A percentile compares a stretch with the other conserved stretches of the same genome.
These are phyloP conservation scores for Bisporella sp. DNA, from an alignment of 2,329 filamentous ascomycete species.

Conservation along the genomic window DNA sequence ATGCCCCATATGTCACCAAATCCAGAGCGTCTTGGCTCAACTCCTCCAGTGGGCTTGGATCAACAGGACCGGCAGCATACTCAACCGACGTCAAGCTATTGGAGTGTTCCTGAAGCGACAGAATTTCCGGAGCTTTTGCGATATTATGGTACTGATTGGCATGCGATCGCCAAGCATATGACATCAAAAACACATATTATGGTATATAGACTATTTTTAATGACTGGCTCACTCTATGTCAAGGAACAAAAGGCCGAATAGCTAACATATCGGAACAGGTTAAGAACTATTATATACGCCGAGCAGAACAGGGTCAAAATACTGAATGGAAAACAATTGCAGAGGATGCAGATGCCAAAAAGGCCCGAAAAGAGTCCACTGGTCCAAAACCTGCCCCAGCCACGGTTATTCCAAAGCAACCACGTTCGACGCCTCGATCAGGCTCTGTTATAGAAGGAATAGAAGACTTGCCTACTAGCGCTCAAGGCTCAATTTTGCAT, in stretches of 20 bases:
- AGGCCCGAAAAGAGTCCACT: conserved; percentile 47
- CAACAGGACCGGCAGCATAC: conserved; percentile 20
- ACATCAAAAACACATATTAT: conserved; percentile 81
- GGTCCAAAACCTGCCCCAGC: conserved; percentile 54
- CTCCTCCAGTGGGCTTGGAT: conserved; percentile 19
- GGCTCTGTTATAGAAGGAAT: conserved; percentile 39
- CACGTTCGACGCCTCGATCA: conserved; percentile 38
- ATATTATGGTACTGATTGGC: conserved; percentile 75
- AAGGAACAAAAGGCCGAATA: conserved; percentile 23
- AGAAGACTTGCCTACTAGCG: conserved; percentile 31
- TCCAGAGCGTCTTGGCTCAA: conserved; percentile 23
- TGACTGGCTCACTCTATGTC: conserved; percentile 21
- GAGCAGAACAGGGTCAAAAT: conserved; percentile 50
- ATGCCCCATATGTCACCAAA: conserved; percentile 12
- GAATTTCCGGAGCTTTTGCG: conserved; percentile 68
- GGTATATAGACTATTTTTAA: conserved; percentile 43
- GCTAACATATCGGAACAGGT: conserved; percentile 41
- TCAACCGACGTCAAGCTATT: conserved; percentile 70
- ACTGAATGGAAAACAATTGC: conserved; percentile 54
- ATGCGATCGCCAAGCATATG: conserved; percentile 69
- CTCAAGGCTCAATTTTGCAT: conserved; percentile 12
- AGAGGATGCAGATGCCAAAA: conserved; percentile 51
- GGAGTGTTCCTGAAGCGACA: conserved; percentile 75
- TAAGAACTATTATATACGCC: conserved; percentile 60
- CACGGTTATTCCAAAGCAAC: conserved; percentile 42